Base-by-base conservation (phyloP, 345 rosid genomes). In the Citrus australasica region DNA sequence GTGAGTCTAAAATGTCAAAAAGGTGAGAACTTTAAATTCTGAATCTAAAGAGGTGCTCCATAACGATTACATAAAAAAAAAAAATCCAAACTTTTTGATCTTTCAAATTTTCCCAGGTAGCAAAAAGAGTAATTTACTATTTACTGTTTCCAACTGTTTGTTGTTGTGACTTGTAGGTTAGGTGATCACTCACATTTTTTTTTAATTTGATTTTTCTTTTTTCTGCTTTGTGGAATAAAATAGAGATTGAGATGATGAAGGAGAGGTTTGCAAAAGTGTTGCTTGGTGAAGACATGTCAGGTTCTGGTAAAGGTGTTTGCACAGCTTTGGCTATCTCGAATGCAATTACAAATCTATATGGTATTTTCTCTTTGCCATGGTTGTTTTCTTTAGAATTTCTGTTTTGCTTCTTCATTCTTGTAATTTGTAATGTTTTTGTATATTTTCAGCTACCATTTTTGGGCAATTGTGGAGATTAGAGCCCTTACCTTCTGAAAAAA, bases 231-330 rank as follows among this genome's bases (percentile, higher is more conserved):
- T 56, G 64, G 40, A 58, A 80, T 76, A 66, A 63, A 33, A 21
- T 59, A 96, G 99, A 91, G 78, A 81, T 85, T 71, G 93, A 96
- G 30, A 87, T 90, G 97, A 96, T 96, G 97, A 96, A 90, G 88
- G 99, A 96, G 88, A 92, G 95, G 76, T 94, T 92, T 85, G 88
- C 98, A 19, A 96, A 96, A 77, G 80, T 96, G 86, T 78, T 96
- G 79, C 99, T 96, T 71, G 99, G 99, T 9, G 99, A 96, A 78
- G 99, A 96, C 79, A 94, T 96, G 98, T 96, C 98, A 70, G 99
- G 99, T 17, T 91, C 93, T 46, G 99, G 99, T 10, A 91, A 91
- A 84, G 99, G 99, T 9, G 99, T 88, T 48, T 90, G 93, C 80
- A 86, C 98, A 9, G 95, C 98, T 79, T 80, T 92, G 84, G 97